These are phyloP conservation scores for Chrysoporthe austroafricana DNA, from an alignment of 2,329 filamentous ascomycete species.

Conservation along the genomic window DNA sequence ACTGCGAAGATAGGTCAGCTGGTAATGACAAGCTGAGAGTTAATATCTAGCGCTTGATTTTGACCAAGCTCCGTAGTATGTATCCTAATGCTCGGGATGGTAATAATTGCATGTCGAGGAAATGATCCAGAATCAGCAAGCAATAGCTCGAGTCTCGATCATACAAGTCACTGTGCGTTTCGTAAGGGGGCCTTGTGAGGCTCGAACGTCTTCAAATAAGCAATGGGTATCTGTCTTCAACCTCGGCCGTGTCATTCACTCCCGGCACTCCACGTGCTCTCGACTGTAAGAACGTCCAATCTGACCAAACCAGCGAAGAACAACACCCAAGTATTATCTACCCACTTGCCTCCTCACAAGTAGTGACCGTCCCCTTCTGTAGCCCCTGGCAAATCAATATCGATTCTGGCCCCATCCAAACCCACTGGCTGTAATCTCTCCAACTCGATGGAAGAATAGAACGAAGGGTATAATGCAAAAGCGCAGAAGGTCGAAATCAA, in stretches of 20 bases:
- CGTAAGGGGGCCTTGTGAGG: background rate
- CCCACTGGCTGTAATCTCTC: background rate
- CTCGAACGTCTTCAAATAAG: background rate
- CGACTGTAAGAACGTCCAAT: background rate
- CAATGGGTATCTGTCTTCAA: slow-evolving; percentile 16
- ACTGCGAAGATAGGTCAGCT: no score
- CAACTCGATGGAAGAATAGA: background rate
- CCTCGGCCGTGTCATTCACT: background rate
- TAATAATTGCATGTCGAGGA: no score
- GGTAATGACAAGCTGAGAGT: no score
- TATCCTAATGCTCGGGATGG: no score
- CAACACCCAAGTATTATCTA: background rate
- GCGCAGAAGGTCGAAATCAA: background rate
- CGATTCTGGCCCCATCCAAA: background rate
- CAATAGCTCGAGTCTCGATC: no score
- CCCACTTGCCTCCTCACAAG: background rate
- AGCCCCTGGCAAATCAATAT: background rate
- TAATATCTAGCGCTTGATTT: no score
- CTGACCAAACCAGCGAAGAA: background rate
- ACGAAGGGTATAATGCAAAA: slow-evolving; percentile 18
- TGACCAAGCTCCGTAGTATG: no score
- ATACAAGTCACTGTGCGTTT: background rate
- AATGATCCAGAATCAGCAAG: background rate
- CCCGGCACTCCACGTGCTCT: background rate
- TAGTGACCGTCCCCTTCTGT: no score